A percentile compares a stretch with the other conserved stretches of the same genome.
Conservation (phyloP, 1,284 basidiomycete genomes). For the Ceratobasidium theobromae region DNA sequence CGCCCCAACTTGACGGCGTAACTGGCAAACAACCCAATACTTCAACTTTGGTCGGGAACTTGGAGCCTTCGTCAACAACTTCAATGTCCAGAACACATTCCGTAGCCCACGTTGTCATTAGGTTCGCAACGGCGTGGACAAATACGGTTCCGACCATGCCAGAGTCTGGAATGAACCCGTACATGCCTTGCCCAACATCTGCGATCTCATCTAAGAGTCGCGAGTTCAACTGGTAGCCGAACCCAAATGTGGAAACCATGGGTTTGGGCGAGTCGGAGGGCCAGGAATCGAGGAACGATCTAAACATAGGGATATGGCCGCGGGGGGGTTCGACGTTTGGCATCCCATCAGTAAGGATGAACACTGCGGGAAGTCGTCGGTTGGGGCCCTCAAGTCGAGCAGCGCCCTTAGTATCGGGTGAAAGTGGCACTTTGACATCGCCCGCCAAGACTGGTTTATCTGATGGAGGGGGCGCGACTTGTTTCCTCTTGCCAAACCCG, state of each 20-base stretch:
- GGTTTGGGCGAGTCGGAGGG: conserved; percentile 28
- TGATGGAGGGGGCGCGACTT: background rate
- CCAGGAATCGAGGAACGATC: conserved; percentile 33
- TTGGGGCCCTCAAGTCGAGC: background rate
- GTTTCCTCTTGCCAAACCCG: conserved; percentile 3
- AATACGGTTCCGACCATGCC: conserved; percentile 39
- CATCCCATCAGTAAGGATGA: conserved; percentile 37
- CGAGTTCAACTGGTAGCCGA: conserved; percentile 37
- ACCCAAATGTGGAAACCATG: conserved; percentile 37
- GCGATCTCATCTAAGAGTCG: conserved; percentile 36
- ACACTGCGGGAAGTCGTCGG: conserved; percentile 32
- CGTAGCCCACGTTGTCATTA: conserved; percentile 36
- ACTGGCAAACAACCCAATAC: conserved; percentile 42
- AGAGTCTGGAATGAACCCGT: conserved; percentile 37
- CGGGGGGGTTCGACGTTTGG: conserved; percentile 35
- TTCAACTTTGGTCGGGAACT: conserved; percentile 23
- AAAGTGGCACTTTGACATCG: background rate
- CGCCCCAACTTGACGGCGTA: conserved; percentile 51
- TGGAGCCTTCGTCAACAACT: conserved; percentile 4
- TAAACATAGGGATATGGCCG: conserved; percentile 36
- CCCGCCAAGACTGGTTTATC: background rate
- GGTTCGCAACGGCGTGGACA: conserved; percentile 37
- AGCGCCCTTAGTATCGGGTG: background rate
- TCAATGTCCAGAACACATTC: conserved; percentile 23
- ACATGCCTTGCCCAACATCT: conserved; percentile 34